Percentiles rank a stretch among this genome's conserved stretches.
Evolutionary conservation across 305 asterid genomes (phyloP).

Genomic region (Fraxinus albicans): DNA sequence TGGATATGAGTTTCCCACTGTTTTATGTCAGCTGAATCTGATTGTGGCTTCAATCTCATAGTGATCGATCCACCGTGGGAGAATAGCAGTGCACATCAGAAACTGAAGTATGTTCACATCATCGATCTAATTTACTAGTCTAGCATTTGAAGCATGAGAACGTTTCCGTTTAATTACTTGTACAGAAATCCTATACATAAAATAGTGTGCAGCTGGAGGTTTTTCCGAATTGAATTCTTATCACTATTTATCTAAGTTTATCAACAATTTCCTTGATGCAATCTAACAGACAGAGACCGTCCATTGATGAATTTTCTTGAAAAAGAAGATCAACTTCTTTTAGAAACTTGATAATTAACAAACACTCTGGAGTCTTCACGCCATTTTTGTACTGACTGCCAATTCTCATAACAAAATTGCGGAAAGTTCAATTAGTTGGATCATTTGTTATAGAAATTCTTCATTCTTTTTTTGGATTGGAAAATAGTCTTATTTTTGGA

Average conservation of each 20-base stretch:
- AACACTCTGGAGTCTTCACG: not conserved
- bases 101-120: conserved; percentile 53
- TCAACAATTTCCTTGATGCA: not conserved
- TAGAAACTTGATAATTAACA: not conserved
- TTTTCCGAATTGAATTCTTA: not conserved
- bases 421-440: not conserved
- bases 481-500: not conserved
- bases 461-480: not conserved
- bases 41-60: conserved; percentile 76
- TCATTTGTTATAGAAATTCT: not conserved
- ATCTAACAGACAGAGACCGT: not conserved
- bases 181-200: not conserved
- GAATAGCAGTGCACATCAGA: conserved; percentile 89
- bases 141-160: not conserved
- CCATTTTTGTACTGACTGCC: not conserved
- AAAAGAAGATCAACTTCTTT: not conserved
- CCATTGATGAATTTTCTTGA: not conserved
- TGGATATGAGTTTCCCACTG: conserved; percentile 15
- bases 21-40: conserved; percentile 62
- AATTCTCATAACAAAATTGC: not conserved
- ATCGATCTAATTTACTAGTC: conserved; percentile 2
- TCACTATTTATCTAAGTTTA: not conserved
- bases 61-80: conserved; percentile 98
- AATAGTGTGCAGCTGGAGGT: not conserved
- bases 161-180: not conserved